These are phyloP conservation scores for Talaromyces piceae DNA, from an alignment of 2,329 filamentous ascomycete genomes.

Conservation along the genomic window DNA sequence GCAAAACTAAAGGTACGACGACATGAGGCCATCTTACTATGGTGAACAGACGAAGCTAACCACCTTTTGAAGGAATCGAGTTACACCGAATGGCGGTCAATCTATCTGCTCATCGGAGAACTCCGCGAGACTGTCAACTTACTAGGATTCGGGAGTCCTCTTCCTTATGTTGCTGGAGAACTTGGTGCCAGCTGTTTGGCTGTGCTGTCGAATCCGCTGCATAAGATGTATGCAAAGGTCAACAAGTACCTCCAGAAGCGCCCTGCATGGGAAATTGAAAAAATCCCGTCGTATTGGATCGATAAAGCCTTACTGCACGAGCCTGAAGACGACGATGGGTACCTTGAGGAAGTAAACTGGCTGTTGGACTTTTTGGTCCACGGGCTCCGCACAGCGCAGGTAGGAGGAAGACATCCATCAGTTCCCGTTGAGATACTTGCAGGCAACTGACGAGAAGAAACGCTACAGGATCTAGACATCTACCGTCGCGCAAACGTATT, in stretches of 20 bases:
- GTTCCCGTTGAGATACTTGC: neutral
- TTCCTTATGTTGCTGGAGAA: constrained; percentile 67
- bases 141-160: constrained; percentile 47
- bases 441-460: neutral
- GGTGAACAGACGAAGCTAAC: constrained; percentile 8
- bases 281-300: constrained; percentile 52
- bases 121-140: constrained; percentile 64
- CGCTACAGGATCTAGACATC: constrained; percentile 38
- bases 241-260: constrained; percentile 74
- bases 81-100: constrained; percentile 67
- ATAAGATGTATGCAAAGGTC: constrained; percentile 77
- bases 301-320: constrained; percentile 67
- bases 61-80: constrained; percentile 52
- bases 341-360: constrained; percentile 68
- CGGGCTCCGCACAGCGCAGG: constrained; percentile 50
- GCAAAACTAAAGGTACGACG: constrained; percentile 40
- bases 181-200: constrained; percentile 65
- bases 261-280: constrained; percentile 62
- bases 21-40: neutral
- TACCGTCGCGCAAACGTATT: constrained; percentile 57
- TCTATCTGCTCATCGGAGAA: constrained; percentile 74
- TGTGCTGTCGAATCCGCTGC: constrained; percentile 67
- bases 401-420: constrained; percentile 31
- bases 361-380: constrained; percentile 64
- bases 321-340: constrained; percentile 64